Evolutionary conservation across 179 eudicot species (phyloP), one percentile per base, ranked within the genome.

Genomic region (Spergularia azorica): DNA sequence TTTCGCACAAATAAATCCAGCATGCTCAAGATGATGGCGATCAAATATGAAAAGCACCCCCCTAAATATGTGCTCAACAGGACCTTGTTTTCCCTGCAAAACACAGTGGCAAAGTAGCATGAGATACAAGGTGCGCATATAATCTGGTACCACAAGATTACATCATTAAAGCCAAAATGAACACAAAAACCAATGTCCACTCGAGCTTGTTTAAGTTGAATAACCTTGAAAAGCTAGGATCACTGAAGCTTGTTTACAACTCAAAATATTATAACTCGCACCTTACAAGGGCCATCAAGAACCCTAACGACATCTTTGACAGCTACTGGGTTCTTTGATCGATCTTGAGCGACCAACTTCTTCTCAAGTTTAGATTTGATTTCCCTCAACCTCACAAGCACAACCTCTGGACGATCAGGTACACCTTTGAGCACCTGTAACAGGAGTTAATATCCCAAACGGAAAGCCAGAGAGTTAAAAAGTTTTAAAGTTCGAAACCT

Each of bases 1-100:
- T 77, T 91, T 96, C 36, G 91, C 97, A 83, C 99, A 96, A 14
- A 96, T 91, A 81, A 90, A 95, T 72, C 99, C 99, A 65, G 99
- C 99, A 81, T 96, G 99, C 86, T 94, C 99, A 61, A 91, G 98
- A 79, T 96, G 99, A 83, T 93, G 98, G 12, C 99, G 94, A 79
- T 96, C 98, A 58, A 69, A 90, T 70, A 96, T 83, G 81, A 96
- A 96, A 46, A 96, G 75, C 63, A 90, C 81, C 70, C 98, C 97
- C 78, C 85, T 87, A 81, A 58, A 91, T 18, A 96, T 94, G 83
- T 96, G 98, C 78, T 95, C 98, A 62, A 96, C 96, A 48, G 99
- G 97, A 73, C 99, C 99, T 87, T 95, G 99, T 76, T 92, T 94
- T 26, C 98, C 98, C 99, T 95, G 86, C 52, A 80, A 21, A 76